Evolutionary conservation across 345 rosid genomes (phyloP).

Genomic region (Kandelia obovata): DNA sequence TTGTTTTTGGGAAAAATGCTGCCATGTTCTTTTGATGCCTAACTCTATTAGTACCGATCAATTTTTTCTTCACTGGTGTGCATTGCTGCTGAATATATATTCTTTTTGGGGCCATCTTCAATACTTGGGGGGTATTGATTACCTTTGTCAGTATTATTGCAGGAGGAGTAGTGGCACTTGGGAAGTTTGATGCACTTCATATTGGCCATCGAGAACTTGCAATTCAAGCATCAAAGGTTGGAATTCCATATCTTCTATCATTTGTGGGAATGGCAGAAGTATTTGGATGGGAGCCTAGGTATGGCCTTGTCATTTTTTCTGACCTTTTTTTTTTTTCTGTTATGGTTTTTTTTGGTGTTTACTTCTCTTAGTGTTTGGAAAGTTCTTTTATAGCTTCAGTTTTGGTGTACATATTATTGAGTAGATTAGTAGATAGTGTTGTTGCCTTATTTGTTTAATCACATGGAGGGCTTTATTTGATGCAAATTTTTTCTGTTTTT

Average conservation of each 20-base stretch:
- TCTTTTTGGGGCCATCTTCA: not conserved
- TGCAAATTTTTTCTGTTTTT: too few relatives aligned
- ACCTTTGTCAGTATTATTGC: constrained; percentile 9
- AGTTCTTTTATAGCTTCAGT: too few relatives aligned
- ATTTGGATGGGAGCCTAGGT: constrained; percentile 96
- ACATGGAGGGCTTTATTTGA: too few relatives aligned
- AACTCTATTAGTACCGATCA: too few relatives aligned
- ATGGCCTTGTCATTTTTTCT: constrained; percentile 12
- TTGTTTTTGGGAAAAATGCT: too few relatives aligned
- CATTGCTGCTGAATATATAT: not conserved
- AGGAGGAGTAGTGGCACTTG: constrained; percentile 96
- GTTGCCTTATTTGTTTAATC: too few relatives aligned
- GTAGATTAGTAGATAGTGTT: too few relatives aligned
- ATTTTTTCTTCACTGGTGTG: not conserved
- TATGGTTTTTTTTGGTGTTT: not conserved
- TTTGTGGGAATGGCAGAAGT: constrained; percentile 94
- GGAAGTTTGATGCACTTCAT: constrained; percentile 95
- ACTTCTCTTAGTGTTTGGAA: not conserved
- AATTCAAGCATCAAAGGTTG: constrained; percentile 82
- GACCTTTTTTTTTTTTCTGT: constrained; percentile 7
- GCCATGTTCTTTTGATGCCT: too few relatives aligned
- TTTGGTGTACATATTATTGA: too few relatives aligned
- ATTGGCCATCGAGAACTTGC: constrained; percentile 93
- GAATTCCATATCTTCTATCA: constrained; percentile 72
- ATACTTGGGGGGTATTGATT: not conserved